A percentile compares a stretch with the other conserved stretches of the same genome.
Evolutionary conservation across 495 filamentous ascomycete genomes (phyloP).

Genomic region (Podospora pseudoanserina): DNA sequence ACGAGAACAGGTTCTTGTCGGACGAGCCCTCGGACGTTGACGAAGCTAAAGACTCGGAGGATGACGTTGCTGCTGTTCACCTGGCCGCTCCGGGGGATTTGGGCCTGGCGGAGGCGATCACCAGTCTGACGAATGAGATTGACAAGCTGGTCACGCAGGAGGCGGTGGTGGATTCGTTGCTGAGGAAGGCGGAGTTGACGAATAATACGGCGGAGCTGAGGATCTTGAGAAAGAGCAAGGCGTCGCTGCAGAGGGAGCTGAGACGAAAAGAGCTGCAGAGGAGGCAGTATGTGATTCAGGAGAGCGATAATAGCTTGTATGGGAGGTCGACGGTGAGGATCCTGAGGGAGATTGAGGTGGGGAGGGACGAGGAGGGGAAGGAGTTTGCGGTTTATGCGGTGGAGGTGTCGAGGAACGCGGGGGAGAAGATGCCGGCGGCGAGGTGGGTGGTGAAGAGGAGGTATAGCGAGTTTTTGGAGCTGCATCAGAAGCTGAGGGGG

Average conservation of each 20-base stretch:
- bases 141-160: slow-evolving; percentile 86
- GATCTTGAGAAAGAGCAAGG: slow-evolving; percentile 90
- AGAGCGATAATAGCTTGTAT: slow-evolving; percentile 96
- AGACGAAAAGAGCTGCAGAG: slow-evolving; percentile 91
- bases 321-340: slow-evolving; percentile 86
- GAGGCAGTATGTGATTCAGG: slow-evolving; percentile 95
- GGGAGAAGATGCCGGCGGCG: slow-evolving; percentile 82
- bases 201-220: slow-evolving; percentile 92
- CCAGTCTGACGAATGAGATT: slow-evolving; percentile 78
- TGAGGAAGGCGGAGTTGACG: slow-evolving; percentile 90
- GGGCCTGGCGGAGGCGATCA: slow-evolving; percentile 88
- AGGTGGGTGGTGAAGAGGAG: slow-evolving; percentile 76
- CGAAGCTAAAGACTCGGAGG: slow-evolving; percentile 53
- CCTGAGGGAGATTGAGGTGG: slow-evolving; percentile 78
- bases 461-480: slow-evolving; percentile 95
- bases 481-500: slow-evolving; percentile 81
- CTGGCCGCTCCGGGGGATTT: slow-evolving; percentile 95
- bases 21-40: slow-evolving; percentile 79
- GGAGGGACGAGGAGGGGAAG: slow-evolving; percentile 84
- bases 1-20: slow-evolving; percentile 80
- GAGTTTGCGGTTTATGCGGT: slow-evolving; percentile 93
- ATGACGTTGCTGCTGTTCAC: slow-evolving; percentile 78
- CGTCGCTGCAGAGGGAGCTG: slow-evolving; percentile 87
- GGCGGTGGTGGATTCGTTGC: slow-evolving; percentile 84
- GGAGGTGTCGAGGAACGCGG: slow-evolving; percentile 84